A percentile compares a stretch with the other conserved stretches of the same genome.
These are phyloP conservation scores for Tylopilus sp. DNA, from an alignment of 768 basidiomycete species.

Conservation along the genomic window DNA sequence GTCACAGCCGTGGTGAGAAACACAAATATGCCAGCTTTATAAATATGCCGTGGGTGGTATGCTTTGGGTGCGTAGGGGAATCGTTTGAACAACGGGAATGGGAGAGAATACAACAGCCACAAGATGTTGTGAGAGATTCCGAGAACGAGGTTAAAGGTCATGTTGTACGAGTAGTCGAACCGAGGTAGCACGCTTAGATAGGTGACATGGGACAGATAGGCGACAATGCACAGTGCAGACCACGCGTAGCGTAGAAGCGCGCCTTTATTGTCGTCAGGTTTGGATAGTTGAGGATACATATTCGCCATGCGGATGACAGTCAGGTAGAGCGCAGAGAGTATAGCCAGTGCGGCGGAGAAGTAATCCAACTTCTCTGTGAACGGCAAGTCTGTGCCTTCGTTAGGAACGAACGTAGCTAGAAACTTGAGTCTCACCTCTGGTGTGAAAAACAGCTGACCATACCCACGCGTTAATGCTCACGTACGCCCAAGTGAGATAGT, in stretches of 20 bases:
- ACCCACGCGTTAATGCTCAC: conserved; percentile 88
- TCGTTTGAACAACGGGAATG: conserved; percentile 45
- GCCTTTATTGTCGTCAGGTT: conserved; percentile 21
- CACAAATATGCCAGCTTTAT: conserved; percentile 59
- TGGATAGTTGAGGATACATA: conserved; percentile 50
- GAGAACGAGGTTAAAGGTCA: conserved; percentile 73
- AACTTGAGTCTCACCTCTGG: conserved; percentile 85
- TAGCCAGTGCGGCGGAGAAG: conserved; percentile 86
- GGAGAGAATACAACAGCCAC: conserved; percentile 73
- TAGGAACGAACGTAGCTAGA: conserved; percentile 8
- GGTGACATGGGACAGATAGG: conserved; percentile 67
- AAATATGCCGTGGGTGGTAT: conserved; percentile 56
- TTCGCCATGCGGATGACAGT: conserved; percentile 74
- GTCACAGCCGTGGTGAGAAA: conserved; percentile 70
- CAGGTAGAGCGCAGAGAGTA: conserved; percentile 77
- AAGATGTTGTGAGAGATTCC: conserved; percentile 77
- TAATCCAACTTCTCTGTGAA: conserved; percentile 91
- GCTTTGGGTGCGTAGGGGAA: conserved; percentile 52
- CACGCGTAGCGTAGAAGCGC: conserved; percentile 34
- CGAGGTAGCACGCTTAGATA: conserved; percentile 75
- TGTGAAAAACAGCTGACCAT: conserved; percentile 91
- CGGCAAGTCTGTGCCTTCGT: conserved; percentile 57
- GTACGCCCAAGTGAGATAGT: conserved; percentile 63
- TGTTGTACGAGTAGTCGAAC: conserved; percentile 95
- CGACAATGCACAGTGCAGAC: conserved; percentile 49